phyloP scores from a whole-genome alignment of 2,329 filamentous ascomycete species.

The Paecilomyces sp. region DNA sequence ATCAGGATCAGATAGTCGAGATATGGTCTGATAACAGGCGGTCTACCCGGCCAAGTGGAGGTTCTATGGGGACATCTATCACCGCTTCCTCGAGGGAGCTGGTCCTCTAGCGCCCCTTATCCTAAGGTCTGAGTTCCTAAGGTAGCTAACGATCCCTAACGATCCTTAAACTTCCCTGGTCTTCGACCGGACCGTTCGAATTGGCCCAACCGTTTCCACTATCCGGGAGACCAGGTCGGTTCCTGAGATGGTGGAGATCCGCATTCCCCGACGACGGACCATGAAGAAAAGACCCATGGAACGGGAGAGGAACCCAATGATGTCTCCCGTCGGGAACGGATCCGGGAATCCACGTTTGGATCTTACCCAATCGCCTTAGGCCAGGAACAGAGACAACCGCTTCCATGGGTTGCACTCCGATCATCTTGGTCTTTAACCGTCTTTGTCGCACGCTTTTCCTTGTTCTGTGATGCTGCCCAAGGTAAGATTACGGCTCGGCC shows the following conservation, averaged over 20 bases:
- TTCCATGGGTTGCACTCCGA: background rate
- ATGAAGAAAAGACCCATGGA: conserved; percentile 9
- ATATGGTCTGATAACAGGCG: background rate
- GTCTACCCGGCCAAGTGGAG: background rate
- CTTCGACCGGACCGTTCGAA: background rate
- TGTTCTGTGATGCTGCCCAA: conserved; percentile 11
- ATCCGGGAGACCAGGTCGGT: background rate
- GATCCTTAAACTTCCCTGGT: background rate
- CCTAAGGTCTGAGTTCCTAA: background rate
- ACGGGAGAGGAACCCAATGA: conserved; percentile 2
- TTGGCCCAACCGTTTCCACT: background rate
- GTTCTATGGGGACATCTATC: background rate
- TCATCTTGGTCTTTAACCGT: background rate
- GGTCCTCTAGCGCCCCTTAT: background rate
- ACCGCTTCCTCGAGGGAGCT: background rate
- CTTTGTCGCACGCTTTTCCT: conserved; percentile 4
- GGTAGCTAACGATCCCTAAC: background rate
- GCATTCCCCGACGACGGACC: conserved; percentile 16
- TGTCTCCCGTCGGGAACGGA: conserved; percentile 9
- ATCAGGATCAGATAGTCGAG: background rate
- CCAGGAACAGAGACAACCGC: background rate
- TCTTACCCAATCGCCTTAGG: background rate
- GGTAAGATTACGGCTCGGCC: conserved; percentile 4
- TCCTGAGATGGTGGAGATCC: conserved; percentile 12
- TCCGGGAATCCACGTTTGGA: conserved; percentile 3